Conservation (phyloP, 2,329 filamentous ascomycete genomes). For the Fusarium anguioides region DNA sequence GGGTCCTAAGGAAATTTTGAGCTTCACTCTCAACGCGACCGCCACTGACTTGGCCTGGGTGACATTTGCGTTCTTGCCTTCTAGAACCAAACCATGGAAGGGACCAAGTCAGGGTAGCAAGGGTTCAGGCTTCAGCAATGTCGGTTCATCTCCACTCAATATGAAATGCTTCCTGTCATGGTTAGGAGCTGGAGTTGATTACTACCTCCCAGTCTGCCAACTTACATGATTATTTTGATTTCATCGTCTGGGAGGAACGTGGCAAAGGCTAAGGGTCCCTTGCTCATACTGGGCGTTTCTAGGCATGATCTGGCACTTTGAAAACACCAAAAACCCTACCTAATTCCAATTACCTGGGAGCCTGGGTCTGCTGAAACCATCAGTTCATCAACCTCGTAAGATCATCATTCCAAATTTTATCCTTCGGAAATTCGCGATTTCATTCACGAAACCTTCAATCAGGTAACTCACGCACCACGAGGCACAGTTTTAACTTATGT, state of each 20-base stretch:
- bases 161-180: neutral
- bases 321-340: slow-evolving; percentile 4
- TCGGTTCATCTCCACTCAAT: slow-evolving; percentile 8
- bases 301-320: neutral
- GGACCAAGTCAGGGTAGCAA: no score
- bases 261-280: slow-evolving; percentile 1
- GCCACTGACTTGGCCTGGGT: slow-evolving; percentile 7
- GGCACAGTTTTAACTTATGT: neutral
- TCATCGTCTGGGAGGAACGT: neutral
- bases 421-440: neutral
- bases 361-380: slow-evolving; percentile 9
- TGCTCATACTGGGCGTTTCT: neutral
- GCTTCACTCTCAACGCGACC: neutral
- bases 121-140: neutral
- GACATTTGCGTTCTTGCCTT: no score
- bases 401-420: slow-evolving; percentile 18
- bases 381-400: neutral
- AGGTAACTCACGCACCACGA: neutral
- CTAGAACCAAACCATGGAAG: neutral
- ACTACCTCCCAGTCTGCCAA: no score
- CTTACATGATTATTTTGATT: neutral
- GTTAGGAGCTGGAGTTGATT: neutral
- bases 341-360: neutral
- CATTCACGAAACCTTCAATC: neutral
- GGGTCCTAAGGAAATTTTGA: neutral